Base-by-base conservation (phyloP, 2,329 filamentous ascomycete genomes). In the Intubia oerlemansii region DNA sequence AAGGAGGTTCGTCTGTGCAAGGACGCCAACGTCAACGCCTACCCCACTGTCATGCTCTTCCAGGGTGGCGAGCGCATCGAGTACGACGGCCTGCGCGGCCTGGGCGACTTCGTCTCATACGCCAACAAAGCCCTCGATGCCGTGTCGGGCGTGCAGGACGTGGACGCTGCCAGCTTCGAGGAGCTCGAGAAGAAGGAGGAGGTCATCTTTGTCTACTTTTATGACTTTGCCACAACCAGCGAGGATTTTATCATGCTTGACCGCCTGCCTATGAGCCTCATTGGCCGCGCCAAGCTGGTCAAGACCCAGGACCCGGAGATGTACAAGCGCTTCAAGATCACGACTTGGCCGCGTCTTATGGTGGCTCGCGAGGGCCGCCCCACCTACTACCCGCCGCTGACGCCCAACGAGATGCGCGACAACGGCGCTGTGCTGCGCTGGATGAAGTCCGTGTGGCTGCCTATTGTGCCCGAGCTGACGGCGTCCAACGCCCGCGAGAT, bases 391-490 rank as follows among this genome's bases (percentile, higher is more conserved):
- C 77, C 71, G 17, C 79, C 77, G 7, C 62, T 93, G 22, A 77
- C 81, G 1, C 88, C 88, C 1, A 68, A 75, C 42, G 82, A 92
- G 41, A 95, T 95, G 79, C 74, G 88, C 33, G 79, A 98, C 43
- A 75, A 76, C 35, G 65, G 71, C 30, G 66, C 71, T 39, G 66
- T 98, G 9, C 57, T 92, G 12, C 63, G 64, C 32, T 98, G 88
- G 88, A 95, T 98, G 84, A 77, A 78, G 46, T 79, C 74, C 3
- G 82, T 92, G 11, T 98, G 90, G 88, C 61, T 93, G 12, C 88
- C 88, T 1, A 80, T 98, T 32, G 81, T 98, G 9, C 85, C 88
- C 0, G 88, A 98, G 48, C 60, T 98, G 31, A 92, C 80, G 0
- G 79, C 81, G 5, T 70, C 75, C 5, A 98, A 98, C 44, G 82